Conservation (phyloP, 1,139 yeast species). For the Blastobotrys ciferrii region DNA sequence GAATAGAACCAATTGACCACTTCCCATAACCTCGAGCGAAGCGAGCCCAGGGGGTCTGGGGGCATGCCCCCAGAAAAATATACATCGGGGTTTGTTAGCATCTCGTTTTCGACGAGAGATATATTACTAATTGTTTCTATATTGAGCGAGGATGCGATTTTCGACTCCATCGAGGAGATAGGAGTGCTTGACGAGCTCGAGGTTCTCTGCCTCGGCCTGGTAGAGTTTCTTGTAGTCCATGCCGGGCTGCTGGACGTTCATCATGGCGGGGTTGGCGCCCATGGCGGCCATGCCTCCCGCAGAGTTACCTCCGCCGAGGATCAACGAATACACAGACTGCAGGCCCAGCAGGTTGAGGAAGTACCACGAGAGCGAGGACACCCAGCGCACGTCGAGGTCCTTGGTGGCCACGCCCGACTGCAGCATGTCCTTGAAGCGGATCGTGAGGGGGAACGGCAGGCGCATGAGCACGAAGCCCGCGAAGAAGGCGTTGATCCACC, state of each 20-base stretch:
- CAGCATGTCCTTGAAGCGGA: constrained; percentile 85
- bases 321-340: constrained; percentile 70
- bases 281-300: constrained; percentile 40
- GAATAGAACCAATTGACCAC: no score
- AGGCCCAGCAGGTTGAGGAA: constrained; percentile 86
- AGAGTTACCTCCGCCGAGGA: constrained; percentile 55
- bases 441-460: constrained; percentile 79
- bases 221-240: constrained; percentile 53
- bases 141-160: constrained; percentile 49
- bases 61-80: no score
- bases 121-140: not conserved
- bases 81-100: no score
- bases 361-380: constrained; percentile 97
- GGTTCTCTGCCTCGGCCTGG: constrained; percentile 69
- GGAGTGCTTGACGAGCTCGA: constrained; percentile 63
- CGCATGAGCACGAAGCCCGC: constrained; percentile 87
- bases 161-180: constrained; percentile 63
- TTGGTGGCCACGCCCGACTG: constrained; percentile 85
- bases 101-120: no score
- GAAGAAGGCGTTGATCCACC: constrained; percentile 92
- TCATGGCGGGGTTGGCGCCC: constrained; percentile 25
- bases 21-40: no score
- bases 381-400: constrained; percentile 88
- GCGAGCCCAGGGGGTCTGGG: no score
- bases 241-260: constrained; percentile 48